Conservation (phyloP, 352 stramenopile species). For the Phytophthora ohioensis region DNA sequence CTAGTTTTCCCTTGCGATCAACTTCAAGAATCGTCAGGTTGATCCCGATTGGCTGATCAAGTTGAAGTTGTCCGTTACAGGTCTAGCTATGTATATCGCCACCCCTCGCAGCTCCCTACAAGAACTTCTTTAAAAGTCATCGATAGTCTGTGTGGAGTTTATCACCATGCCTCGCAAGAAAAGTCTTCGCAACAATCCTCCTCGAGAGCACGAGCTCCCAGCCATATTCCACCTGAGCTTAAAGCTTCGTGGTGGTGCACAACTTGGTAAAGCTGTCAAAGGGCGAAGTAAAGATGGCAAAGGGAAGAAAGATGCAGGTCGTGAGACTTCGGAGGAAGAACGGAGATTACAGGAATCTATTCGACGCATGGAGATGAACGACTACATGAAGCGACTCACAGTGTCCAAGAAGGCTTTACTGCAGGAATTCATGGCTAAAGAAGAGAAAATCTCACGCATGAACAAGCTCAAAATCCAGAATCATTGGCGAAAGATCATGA, state of each 20-base stretch:
- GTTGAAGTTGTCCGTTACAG: constrained; percentile 38
- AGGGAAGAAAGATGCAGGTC: constrained; percentile 63
- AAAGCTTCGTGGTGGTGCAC: constrained; percentile 67
- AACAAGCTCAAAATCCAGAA: constrained; percentile 95
- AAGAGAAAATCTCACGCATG: constrained; percentile 76
- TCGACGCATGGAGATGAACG: constrained; percentile 86
- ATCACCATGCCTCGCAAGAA: constrained; percentile 33
- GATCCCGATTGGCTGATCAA: constrained; percentile 14
- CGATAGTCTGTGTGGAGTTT: neutral
- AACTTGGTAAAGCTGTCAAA: constrained; percentile 84
- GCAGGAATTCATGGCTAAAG: constrained; percentile 81
- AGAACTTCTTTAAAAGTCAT: too few relatives aligned
- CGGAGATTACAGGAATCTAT: constrained; percentile 79
- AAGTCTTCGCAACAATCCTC: constrained; percentile 35
- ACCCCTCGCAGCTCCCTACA: neutral
- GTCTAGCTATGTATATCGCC: constrained; percentile 10
- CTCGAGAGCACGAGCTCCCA: constrained; percentile 2
- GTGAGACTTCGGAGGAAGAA: constrained; percentile 73
- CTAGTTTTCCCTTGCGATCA: too few relatives aligned
- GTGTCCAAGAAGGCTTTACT: constrained; percentile 80
- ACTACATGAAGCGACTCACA: constrained; percentile 86
- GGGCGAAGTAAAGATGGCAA: constrained; percentile 77
- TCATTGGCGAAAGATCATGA: constrained; percentile 96
- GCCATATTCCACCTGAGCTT: constrained; percentile 45
- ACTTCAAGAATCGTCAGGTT: too few relatives aligned